phyloP scores from a whole-genome alignment of 1,284 basidiomycete genomes.

The Garcileccinum viscosum region DNA sequence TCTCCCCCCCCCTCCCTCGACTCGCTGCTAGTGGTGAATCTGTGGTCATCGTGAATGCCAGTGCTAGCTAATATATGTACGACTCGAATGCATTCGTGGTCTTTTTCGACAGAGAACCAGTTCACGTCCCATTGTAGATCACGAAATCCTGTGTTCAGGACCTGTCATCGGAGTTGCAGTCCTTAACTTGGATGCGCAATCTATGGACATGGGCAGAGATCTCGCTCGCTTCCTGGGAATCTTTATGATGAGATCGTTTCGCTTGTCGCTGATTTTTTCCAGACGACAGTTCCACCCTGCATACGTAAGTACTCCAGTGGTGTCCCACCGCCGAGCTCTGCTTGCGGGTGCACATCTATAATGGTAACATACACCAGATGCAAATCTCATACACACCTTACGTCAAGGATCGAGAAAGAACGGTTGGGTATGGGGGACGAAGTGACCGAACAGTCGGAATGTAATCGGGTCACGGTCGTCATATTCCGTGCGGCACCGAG shows the following conservation, averaged over 20 bases:
- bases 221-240: no score
- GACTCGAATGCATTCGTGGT: not conserved
- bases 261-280: no score
- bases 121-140: not conserved
- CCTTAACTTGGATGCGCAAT: no score
- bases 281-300: no score
- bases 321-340: no score
- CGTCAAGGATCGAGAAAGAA: no score
- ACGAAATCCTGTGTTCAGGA: not conserved
- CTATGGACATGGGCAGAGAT: no score
- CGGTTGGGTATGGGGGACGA: not conserved
- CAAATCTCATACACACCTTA: no score
- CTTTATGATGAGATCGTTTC: no score
- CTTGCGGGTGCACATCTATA: no score
- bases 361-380: no score
- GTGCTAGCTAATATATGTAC: not conserved
- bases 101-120: not conserved
- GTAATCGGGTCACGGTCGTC: conserved; percentile 1
- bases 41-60: not conserved
- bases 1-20: not conserved
- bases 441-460: conserved; percentile 11
- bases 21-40: not conserved
- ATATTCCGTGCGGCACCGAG: not conserved
- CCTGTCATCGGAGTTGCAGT: not conserved
- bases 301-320: no score